phyloP scores from a whole-genome alignment of 257 asterid species.

The Ehretia macrophylla region DNA sequence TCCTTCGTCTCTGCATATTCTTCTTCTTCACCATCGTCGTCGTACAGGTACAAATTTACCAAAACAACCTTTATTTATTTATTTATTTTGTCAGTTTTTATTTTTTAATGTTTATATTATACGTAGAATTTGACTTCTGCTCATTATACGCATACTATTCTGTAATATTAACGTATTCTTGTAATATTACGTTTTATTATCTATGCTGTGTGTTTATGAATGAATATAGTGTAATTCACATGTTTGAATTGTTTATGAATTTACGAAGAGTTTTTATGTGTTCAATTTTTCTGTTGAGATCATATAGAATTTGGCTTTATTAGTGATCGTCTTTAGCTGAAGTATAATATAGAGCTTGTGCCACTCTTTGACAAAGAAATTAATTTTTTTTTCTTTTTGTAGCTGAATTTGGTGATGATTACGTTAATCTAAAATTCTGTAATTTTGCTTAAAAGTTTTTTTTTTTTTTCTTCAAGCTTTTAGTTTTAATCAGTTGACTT shows the following conservation, averaged over 20 bases:
- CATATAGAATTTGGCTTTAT: neutral
- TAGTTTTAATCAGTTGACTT: too few species aligned
- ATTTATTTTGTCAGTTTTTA: neutral
- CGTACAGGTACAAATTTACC: neutral
- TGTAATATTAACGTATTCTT: neutral
- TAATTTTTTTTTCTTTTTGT: neutral
- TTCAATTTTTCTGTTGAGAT: neutral
- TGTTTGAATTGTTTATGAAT: neutral
- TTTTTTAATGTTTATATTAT: too few species aligned
- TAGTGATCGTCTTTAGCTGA: neutral
- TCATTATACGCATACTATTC: neutral
- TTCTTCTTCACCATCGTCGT: too few species aligned
- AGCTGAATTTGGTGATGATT: neutral
- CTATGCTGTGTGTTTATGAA: too few species aligned
- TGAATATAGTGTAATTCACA: constrained; percentile 3
- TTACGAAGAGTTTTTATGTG: neutral
- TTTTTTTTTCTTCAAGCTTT: too few species aligned
- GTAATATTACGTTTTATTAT: neutral
- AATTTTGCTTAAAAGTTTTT: too few species aligned
- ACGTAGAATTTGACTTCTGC: neutral
- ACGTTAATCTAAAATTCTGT: too few species aligned
- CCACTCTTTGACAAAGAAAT: too few species aligned
- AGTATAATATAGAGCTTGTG: too few species aligned
- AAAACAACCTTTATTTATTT: neutral
- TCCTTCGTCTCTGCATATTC: neutral